Base-by-base conservation (phyloP, 805 yeast species). In the Metschnikowia proteae region DNA sequence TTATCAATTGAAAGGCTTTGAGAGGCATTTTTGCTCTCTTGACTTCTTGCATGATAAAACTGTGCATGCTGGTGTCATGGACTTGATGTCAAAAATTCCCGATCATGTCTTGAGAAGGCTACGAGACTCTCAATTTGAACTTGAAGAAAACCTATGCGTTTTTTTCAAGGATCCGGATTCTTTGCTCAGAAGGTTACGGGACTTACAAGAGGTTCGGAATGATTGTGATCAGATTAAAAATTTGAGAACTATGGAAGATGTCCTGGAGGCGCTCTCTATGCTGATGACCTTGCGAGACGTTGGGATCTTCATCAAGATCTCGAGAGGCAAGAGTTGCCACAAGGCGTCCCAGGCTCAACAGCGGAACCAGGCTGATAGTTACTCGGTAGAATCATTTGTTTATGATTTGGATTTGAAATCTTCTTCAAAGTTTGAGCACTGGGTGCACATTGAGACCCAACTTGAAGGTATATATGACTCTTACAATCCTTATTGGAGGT, bases 241-340 rank as follows among this genome's bases (percentile, higher is more conserved):
- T 48, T 47, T 68, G 26, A 59, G 65, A 1, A 60, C 67, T n/a
- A 25, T 30, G 61, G 53, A 60, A 43, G 54, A 75, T 51, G 81
- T 76, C 7, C 68, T 69, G 49, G 69, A 69, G 1, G 66, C 64
- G 29, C 55, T 79, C 27, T 64, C 71, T 5, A 58, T 70, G 22
- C 68, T 73, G 4, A 81, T 81, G 85, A 69, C 84, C 0, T 60
- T 75, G 30, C 66, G 86, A 32, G 86, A 81, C 59, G 81, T 81
- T 27, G 81, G 84, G 0, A 56, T 82, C 13, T 73, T 81, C 47
- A 54, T 78, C 17, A 70, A 71, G 39, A 63, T 78, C 38, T 30
- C 36, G 6, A 40, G 31, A 23, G 11, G 29, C 22, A n/a, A 27
- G 17, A 37, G 22, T 17, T 37, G 22, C 25, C 11, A 26, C 39